A percentile compares a stretch with the other conserved stretches of the same genome.
Conservation (phyloP, 805 yeast genomes). For the Torulaspora microellipsoides region DNA sequence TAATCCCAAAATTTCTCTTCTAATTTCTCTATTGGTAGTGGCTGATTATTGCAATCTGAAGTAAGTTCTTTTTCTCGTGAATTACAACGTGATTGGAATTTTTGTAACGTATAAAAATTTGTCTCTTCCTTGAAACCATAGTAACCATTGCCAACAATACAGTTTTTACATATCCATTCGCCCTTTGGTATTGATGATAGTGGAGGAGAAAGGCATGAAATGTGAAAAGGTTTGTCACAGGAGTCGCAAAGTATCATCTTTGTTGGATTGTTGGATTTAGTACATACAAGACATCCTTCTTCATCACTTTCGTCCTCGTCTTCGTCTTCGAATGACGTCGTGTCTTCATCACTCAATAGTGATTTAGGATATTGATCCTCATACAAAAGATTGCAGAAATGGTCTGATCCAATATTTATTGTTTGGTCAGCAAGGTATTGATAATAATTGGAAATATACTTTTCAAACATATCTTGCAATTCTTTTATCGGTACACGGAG, state of each 20-base stretch:
- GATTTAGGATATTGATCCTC: constrained; percentile 34
- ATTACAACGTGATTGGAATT: constrained; percentile 55
- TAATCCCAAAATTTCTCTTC: constrained; percentile 69
- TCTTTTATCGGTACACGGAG: constrained; percentile 10
- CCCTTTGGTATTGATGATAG: constrained; percentile 48
- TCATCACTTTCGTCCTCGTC: constrained; percentile 32
- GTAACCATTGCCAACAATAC: constrained; percentile 82
- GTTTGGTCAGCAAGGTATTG: constrained; percentile 27
- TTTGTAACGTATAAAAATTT: constrained; percentile 48
- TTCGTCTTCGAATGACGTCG: constrained; percentile 7
- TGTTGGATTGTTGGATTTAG: constrained; percentile 41
- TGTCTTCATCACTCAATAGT: constrained; percentile 25
- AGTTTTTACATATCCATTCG: constrained; percentile 77
- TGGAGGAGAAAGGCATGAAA: constrained; percentile 59
- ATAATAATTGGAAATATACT: constrained; percentile 33
- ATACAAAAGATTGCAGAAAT: constrained; percentile 20
- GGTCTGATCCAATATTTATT: constrained; percentile 5
- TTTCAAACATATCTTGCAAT: constrained; percentile 23
- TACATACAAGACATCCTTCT: constrained; percentile 48
- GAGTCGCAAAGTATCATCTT: constrained; percentile 62
- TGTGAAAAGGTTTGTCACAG: constrained; percentile 68
- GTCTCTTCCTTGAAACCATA: constrained; percentile 80
- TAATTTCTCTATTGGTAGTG: constrained; percentile 39
- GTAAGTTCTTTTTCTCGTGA: constrained; percentile 42
- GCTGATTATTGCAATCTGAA: constrained; percentile 29